Evolutionary conservation across 352 stramenopile species (phyloP).

Genomic region (Lagenidium sp.): DNA sequence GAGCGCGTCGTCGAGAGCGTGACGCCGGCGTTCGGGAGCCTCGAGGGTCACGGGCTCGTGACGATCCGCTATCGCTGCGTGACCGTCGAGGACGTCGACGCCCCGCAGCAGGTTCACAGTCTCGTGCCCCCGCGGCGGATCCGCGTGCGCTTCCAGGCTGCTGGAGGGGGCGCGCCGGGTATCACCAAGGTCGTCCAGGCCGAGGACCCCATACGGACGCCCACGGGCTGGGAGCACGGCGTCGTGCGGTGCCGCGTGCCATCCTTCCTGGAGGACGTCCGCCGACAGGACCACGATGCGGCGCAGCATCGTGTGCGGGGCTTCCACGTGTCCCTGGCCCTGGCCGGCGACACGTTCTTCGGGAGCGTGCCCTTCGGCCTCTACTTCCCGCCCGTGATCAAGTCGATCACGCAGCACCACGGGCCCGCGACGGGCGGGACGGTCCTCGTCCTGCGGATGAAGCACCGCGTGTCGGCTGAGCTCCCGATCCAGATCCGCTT

Average conservation of each 20-base stretch:
- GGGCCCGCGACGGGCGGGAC: slow-evolving; percentile 52
- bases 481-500: slow-evolving; percentile 50
- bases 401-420: slow-evolving; percentile 55
- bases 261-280: slow-evolving; percentile 50
- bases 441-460: slow-evolving; percentile 49
- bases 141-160: slow-evolving; percentile 38
- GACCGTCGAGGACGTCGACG: slow-evolving; percentile 30
- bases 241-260: slow-evolving; percentile 33
- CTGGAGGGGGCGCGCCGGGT: slow-evolving; percentile 1
- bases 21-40: slow-evolving; percentile 22
- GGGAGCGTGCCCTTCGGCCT: slow-evolving; percentile 35
- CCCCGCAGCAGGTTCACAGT: slow-evolving; percentile 27
- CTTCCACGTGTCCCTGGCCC: slow-evolving; percentile 30
- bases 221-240: slow-evolving; percentile 1
- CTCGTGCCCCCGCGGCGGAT: slow-evolving; percentile 36
- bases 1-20: slow-evolving; percentile 31
- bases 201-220: slow-evolving; percentile 10
- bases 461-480: slow-evolving; percentile 43
- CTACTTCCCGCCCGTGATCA: slow-evolving; percentile 50
- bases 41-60: slow-evolving; percentile 25
- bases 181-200: slow-evolving; percentile 20
- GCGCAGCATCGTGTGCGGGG: slow-evolving; percentile 2
- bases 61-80: slow-evolving; percentile 22
- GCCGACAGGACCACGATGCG: slow-evolving; percentile 8
- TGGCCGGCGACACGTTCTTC: slow-evolving; percentile 35